phyloP scores from a whole-genome alignment of 1,284 basidiomycete species.

The Ustilago curta region DNA sequence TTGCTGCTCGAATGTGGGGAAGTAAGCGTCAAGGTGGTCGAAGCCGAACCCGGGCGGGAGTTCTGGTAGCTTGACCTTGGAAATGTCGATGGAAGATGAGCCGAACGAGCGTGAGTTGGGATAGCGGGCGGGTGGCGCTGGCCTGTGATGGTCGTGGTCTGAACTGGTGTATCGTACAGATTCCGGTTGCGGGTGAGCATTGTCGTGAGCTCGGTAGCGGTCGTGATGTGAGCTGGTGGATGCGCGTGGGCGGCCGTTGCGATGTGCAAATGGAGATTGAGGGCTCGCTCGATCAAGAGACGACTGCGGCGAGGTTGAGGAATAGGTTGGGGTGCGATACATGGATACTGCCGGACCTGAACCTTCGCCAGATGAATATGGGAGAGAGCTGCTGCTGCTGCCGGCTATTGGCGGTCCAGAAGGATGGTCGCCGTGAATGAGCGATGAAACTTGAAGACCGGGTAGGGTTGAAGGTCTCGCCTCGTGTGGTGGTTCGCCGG shows the following conservation, averaged over 20 bases:
- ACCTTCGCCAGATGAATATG: slow-evolving; percentile 15
- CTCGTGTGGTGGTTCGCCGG: background rate
- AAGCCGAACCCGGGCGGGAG: slow-evolving; percentile 41
- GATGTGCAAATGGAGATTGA: background rate
- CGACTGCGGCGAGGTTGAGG: slow-evolving; percentile 26
- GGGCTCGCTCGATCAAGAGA: slow-evolving; percentile 10
- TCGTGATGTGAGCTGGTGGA: slow-evolving; percentile 32
- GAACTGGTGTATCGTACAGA: slow-evolving; percentile 6
- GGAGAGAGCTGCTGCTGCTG: background rate
- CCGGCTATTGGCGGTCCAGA: background rate
- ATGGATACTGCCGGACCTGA: slow-evolving; percentile 1
- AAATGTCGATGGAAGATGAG: slow-evolving; percentile 30
- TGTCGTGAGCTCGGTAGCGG: slow-evolving; percentile 17
- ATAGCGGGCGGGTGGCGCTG: slow-evolving; percentile 1
- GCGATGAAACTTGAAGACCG: slow-evolving; percentile 35
- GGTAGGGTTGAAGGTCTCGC: background rate
- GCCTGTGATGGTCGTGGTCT: slow-evolving; percentile 32
- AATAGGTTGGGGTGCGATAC: background rate
- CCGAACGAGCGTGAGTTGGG: slow-evolving; percentile 10
- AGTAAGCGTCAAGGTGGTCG: slow-evolving; percentile 45
- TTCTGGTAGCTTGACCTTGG: slow-evolving; percentile 37
- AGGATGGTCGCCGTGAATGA: slow-evolving; percentile 20
- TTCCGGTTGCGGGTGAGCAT: background rate
- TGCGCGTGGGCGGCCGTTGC: slow-evolving; percentile 12
- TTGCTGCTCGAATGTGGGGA: slow-evolving; percentile 43